Evolutionary conservation across 352 stramenopile genomes (phyloP), one percentile per base, ranked within the genome.

Genomic region (Phytopythium litorale): DNA sequence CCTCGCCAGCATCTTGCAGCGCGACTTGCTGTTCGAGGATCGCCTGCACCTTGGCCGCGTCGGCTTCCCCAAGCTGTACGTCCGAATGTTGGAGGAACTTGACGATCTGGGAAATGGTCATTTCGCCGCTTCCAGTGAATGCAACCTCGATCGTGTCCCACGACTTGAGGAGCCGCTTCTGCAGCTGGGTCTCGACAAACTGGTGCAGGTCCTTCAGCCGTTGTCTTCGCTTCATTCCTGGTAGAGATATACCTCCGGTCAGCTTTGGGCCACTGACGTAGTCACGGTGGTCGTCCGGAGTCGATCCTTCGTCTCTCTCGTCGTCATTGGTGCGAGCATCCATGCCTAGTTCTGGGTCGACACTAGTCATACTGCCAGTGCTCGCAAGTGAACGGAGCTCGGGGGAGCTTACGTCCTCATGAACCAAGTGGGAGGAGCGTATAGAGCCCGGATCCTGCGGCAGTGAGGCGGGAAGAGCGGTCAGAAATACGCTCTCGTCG

Each of bases 91-190:
- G 76, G 16, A 91, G 59, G 40, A 91, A 89, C 45, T 91, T 90
- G 40, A 87, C 64, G 56, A 91, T 87, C 52, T 91, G 82, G 1
- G 71, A 58, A 7, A 81, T 60, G 0, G 74, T 87, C 63, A 91
- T 82, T n/a, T 89, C 78, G 0, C 80, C 80, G 50, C 78, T 88
- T 1, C 78, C 79, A 0, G 75, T 67, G 58, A 91, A 84, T 30
- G 82, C 78, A 54, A 87, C 79, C 63, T 91, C 78, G 56, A 91
- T 90, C 4, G 76, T 84, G 45, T 88, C 82, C 82, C 80, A 90
- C 35, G 76, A 87, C 28, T 73, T 78, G 37, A 76, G 77, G 25
- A 91, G 66, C n/a, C 82, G 73, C 55, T 88, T 89, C 60, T 89
- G 78, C 0, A 91, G 63, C 49, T 89, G 80, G 3, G 73, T 81